Base-by-base conservation (phyloP, 495 filamentous ascomycete species). In the Penicillium turbatum region DNA sequence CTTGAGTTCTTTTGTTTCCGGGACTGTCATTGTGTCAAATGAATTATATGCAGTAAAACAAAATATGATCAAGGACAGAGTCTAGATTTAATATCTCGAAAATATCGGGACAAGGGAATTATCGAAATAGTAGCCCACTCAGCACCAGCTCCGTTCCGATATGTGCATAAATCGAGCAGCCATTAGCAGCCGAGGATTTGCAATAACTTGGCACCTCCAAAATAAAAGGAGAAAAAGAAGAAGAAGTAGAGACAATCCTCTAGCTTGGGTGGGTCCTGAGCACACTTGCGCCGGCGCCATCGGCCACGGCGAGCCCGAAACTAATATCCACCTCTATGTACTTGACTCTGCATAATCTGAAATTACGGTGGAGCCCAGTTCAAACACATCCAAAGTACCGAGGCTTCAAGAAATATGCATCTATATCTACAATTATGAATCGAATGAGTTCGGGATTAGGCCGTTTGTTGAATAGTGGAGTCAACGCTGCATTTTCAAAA, bases 1-100 rank as follows among this genome's bases (percentile, higher is more conserved):
- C 51, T 63, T 48, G 0, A 53, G 54, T 43, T 61, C 57, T 44
- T 48, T 55, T 13, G 52, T 51, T 40, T 61, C 57, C 43, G 57
- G 36, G 41, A 35, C 10, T 2, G 52, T n/a, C 60, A 62, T 62
- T 29, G 15, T 27, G 30, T 43, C 1, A 2, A 27, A 35, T 19
- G 19, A 32, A 27, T 11, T 26, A 48, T n/a, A 37, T 29, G 29
- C 32, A 32, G 5, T 4, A 44, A 21, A 32, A 19, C 5, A 43
- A 55, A 36, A 8, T 12, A 46, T 24, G 21, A 24, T 24, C 21
- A 48, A 42, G 15, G 27, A 42, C 8, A 2, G 17, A 11, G 11
- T 46, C 16, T 24, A 5, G 19, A 17, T 17, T 49, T 49, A 39
- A 31, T 38, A 49, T 13, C 12, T 26, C 1, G 26, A 30, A n/a